phyloP scores from a whole-genome alignment of 306 rosid species.

The Purshia tridentata region DNA sequence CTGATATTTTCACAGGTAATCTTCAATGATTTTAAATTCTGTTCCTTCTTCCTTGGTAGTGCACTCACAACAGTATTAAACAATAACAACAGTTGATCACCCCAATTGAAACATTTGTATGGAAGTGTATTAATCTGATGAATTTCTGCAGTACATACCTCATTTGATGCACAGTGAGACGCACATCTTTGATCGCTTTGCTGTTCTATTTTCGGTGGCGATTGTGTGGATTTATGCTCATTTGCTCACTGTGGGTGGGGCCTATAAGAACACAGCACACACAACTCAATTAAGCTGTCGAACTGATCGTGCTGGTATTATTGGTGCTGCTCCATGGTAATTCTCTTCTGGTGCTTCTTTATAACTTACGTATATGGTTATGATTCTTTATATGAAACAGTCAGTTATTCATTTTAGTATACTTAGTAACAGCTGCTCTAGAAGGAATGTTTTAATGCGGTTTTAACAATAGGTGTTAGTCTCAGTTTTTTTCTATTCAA shows the following conservation, averaged over 20 bases:
- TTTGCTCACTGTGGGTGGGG: constrained; percentile 86
- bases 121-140: constrained; percentile 6
- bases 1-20: constrained; percentile 81
- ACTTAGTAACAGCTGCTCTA: neutral
- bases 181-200: constrained; percentile 67
- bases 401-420: neutral
- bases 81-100: neutral
- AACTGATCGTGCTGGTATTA: constrained; percentile 91
- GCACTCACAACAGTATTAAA: neutral
- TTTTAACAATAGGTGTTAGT: neutral
- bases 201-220: constrained; percentile 72
- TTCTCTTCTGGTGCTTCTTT: constrained; percentile 16
- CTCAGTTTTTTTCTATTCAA: neutral
- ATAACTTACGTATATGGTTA: constrained; percentile 8
- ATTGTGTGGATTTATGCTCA: constrained; percentile 90
- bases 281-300: constrained; percentile 72
- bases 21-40: constrained; percentile 5
- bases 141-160: constrained; percentile 72
- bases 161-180: constrained; percentile 57
- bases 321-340: constrained; percentile 85
- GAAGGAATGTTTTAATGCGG: neutral
- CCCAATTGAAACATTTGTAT: neutral
- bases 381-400: neutral
- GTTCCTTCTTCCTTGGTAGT: constrained; percentile 6
- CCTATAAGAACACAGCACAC: constrained; percentile 57